Evolutionary conservation across 805 yeast genomes (phyloP).

Genomic region (Schizosaccharomyces pombe): DNA sequence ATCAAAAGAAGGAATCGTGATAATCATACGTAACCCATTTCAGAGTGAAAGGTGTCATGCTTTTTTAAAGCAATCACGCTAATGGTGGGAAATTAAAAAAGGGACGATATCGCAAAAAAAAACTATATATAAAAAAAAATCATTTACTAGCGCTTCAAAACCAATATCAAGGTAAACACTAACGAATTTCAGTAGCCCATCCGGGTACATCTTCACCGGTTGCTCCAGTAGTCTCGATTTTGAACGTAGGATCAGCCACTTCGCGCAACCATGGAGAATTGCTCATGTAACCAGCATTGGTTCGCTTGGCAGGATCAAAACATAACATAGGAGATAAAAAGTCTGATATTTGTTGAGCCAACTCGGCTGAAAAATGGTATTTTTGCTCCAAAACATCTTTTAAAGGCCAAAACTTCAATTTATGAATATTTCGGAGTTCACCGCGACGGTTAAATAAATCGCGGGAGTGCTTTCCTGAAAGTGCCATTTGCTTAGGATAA

Average conservation of each 20-base stretch:
- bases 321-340: conserved; percentile 66
- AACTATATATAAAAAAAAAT: too few relatives aligned
- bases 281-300: conserved; percentile 89
- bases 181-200: conserved; percentile 42
- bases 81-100: too few relatives aligned
- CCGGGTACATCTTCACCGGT: conserved; percentile 80
- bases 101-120: too few relatives aligned
- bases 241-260: conserved; percentile 53
- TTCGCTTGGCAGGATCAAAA: conserved; percentile 55
- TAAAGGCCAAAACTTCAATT: conserved; percentile 75
- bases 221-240: conserved; percentile 52
- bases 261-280: conserved; percentile 67
- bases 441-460: conserved; percentile 43
- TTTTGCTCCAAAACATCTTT: conserved; percentile 63
- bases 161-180: neutral
- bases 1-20: too few relatives aligned
- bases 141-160: too few relatives aligned
- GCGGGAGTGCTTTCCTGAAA: conserved; percentile 36
- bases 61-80: too few relatives aligned
- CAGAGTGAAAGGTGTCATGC: too few relatives aligned
- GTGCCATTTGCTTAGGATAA: conserved; percentile 34
- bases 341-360: conserved; percentile 49
- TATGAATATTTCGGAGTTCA: conserved; percentile 52
- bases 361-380: conserved; percentile 45
- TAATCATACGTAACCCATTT: too few relatives aligned